Conservation (phyloP, 2,329 filamentous ascomycete genomes). For the Thelonectria blattea region DNA sequence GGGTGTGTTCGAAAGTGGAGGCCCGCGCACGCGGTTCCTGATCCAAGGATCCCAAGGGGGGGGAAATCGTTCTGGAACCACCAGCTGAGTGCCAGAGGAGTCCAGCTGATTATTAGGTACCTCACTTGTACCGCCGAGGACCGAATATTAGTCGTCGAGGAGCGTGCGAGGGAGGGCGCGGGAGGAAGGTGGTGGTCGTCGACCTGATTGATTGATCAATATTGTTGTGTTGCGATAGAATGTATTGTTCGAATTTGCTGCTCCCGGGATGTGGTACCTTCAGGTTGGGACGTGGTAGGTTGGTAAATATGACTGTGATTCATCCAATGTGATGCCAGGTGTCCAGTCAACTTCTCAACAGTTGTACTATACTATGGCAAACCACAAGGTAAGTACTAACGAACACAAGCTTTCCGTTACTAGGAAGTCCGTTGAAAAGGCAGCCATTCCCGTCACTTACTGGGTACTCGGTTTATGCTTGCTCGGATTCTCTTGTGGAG, state of each 20-base stretch:
- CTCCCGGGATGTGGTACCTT: no score
- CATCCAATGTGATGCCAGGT: not conserved
- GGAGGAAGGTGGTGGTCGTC: no score
- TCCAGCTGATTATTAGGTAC: not conserved
- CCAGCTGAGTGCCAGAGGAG: slow-evolving; percentile 31
- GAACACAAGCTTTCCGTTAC: no score
- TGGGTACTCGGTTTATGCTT: not conserved
- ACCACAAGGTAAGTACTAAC: no score
- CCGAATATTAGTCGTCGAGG: no score
- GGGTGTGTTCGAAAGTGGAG: slow-evolving; percentile 27
- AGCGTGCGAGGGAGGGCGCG: not conserved
- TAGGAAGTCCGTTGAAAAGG: no score
- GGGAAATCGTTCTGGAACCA: slow-evolving; percentile 41
- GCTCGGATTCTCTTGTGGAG: slow-evolving; percentile 9
- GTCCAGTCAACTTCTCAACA: no score
- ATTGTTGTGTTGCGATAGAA: not conserved
- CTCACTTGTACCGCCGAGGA: no score
- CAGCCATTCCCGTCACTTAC: no score
- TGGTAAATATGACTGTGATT: not conserved
- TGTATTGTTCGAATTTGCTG: not conserved
- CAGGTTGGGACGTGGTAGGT: no score
- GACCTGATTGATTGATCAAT: no score
- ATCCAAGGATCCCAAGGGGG: slow-evolving; percentile 12
- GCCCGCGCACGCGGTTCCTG: slow-evolving; percentile 31
- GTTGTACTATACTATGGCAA: no score